Evolutionary conservation across 2,329 filamentous ascomycete species (phyloP), one percentile per base, ranked within the genome.

Genomic region (Pseudocercospora pini-densiflorae): DNA sequence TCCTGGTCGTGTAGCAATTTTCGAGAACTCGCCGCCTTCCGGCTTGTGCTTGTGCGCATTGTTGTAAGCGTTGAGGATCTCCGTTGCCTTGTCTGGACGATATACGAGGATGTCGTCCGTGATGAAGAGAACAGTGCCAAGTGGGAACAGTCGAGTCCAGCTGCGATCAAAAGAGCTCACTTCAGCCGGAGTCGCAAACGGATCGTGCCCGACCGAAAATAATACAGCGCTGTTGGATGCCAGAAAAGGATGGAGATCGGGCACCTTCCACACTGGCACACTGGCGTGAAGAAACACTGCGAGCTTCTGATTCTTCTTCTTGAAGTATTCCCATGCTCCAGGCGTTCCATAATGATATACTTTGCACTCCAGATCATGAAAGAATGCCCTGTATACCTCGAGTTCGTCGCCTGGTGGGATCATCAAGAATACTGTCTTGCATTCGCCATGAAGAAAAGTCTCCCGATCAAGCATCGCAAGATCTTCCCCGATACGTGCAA

Each of bases 31-130:
- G 5, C 59, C 72, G 6, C 71, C 75, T 27, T 63, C 47, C 0
- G 70, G 70, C 66, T 75, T 77, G 51, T 36, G 36, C 45, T 74
- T 72, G 29, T 77, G 72, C 45, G 76, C 76, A 5, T 71, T 67
- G 29, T 77, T 65, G 65, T 80, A 80, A 0, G 70, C 65, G n/a
- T 78, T 65, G 8, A 83, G 69, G 12, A 83, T 77, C 7, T 73
- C 61, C 2, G 78, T 67, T 0, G 79, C 80, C 29, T 77, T 68
- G 55, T 74, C 72, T 4, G 81, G 81, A 54, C 77, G 68, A 51
- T 78, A 67, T n/a, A 76, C 69, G 51, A 83, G 80, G 1, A 82
- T 74, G 29, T 82, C 79, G 45, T 83, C 81, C 1, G 81, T 82
- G 16, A 83, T 79, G 68, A 81, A 80, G 10, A 79, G 76, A 5